phyloP scores from a whole-genome alignment of 2,329 filamentous ascomycete species.

The Colletotrichum chrysophilum region DNA sequence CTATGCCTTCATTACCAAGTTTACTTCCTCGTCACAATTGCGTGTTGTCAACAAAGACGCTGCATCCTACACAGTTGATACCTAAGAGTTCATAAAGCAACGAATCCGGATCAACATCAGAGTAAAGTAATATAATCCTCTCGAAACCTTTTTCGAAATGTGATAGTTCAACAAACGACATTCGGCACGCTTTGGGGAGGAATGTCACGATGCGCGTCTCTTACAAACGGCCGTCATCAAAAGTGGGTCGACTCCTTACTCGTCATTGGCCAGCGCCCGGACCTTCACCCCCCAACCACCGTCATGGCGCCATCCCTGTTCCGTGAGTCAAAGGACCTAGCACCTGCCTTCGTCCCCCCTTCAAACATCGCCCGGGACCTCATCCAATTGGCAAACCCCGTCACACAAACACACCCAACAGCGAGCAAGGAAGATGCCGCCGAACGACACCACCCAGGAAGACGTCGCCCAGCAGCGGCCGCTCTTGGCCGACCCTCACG shows the following conservation, averaged over 20 bases:
- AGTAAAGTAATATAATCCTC: accelerated
- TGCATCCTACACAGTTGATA: neutral
- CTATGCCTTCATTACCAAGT: neutral
- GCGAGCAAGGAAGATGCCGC: neutral
- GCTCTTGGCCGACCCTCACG: slow-evolving; percentile 12
- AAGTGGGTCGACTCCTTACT: accelerated
- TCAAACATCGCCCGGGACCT: neutral
- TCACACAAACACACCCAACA: neutral
- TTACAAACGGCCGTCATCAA: neutral
- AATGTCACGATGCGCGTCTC: neutral
- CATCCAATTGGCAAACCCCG: neutral
- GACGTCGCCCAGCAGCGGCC: neutral
- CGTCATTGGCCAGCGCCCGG: neutral
- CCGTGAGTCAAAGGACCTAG: neutral
- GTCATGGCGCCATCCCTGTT: slow-evolving; percentile 13
- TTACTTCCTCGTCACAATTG: no score
- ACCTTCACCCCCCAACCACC: neutral
- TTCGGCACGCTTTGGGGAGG: neutral
- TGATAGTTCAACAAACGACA: neutral
- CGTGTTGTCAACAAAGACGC: neutral
- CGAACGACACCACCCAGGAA: neutral
- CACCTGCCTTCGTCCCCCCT: neutral
- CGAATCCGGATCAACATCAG: accelerated
- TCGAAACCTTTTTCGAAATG: neutral
- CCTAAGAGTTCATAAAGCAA: neutral